Base-by-base conservation (phyloP, 2,329 filamentous ascomycete species). In the Trichoderma sp. region DNA sequence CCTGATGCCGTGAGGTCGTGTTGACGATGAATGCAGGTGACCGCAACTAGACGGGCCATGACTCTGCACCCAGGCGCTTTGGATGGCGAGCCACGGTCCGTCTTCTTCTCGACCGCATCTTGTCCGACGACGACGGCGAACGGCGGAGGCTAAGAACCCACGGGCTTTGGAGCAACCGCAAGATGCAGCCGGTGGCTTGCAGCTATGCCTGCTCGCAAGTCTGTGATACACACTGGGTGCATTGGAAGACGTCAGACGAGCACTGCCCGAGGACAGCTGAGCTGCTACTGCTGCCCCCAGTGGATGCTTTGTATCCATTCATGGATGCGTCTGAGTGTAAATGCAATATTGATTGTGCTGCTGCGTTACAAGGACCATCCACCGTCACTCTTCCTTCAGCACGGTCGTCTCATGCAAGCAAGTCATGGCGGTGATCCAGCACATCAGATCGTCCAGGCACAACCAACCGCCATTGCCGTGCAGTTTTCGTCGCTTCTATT, bases 401-500 rank as follows among this genome's bases (percentile, higher is more conserved):
- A 48, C 22, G 59, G 48, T 29, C 50, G 19, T 34, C 13, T 45
- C 27, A 56, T 64, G 61, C 61, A 64, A 57, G 61, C 52, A 64
- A 57, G 61, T 22, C 37, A 64, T 48, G 27, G 8, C 42, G 39
- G 25, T 59, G 54, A 66, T 64, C 37, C 60, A 61, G 42, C 34
- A 50, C 61, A 69, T 69, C 67, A 57, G 63, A 69, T 69, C 48
- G 63, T 19, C 64, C 63, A 29, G 63, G 54, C 48, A 45, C 54
- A 53, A 60, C 48, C 54, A 53, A 60, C 48, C 53, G 39, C 27
- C 32, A 54, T 68, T 37, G 39, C 59, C 52, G 50, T 42, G 17
- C 19, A 6, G n/a, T 29, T 32, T 64, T 48, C 29, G 15, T 56
- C 37, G 52, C 53, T n/a, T 57, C 29, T 35, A 52, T 3, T n/a